These are phyloP conservation scores for Alternaria consortialis DNA, from an alignment of 2,329 filamentous ascomycete species.

Conservation along the genomic window DNA sequence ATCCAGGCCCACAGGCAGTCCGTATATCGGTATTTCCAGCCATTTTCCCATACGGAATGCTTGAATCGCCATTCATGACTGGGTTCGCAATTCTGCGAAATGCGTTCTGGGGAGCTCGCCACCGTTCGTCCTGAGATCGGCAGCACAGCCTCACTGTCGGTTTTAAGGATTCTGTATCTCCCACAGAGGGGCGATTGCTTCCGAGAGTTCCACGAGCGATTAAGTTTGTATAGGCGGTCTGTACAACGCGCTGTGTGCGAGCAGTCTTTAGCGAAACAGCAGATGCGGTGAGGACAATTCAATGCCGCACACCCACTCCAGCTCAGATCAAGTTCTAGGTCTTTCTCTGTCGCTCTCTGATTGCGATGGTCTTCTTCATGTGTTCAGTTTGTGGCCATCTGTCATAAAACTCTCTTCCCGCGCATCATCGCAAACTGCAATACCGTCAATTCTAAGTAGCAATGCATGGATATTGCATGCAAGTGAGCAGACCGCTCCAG, in stretches of 20 bases:
- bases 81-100: neutral
- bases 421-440: neutral
- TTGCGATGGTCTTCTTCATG: neutral
- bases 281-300: neutral
- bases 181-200: neutral
- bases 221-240: neutral
- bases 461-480: neutral
- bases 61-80: neutral
- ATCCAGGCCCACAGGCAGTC: neutral
- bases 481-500: neutral
- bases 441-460: neutral
- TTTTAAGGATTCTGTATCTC: neutral
- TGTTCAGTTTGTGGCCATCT: neutral
- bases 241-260: neutral
- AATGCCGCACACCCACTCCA: neutral
- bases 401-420: neutral
- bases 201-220: neutral
- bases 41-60: neutral
- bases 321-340: neutral
- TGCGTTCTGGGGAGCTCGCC: conserved; percentile 6
- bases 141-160: conserved; percentile 9
- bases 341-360: neutral
- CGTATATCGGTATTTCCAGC: neutral
- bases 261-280: neutral
- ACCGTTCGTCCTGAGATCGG: neutral